Conservation (phyloP, 495 filamentous ascomycete species). For the Penicillium cosmopolitanum region DNA sequence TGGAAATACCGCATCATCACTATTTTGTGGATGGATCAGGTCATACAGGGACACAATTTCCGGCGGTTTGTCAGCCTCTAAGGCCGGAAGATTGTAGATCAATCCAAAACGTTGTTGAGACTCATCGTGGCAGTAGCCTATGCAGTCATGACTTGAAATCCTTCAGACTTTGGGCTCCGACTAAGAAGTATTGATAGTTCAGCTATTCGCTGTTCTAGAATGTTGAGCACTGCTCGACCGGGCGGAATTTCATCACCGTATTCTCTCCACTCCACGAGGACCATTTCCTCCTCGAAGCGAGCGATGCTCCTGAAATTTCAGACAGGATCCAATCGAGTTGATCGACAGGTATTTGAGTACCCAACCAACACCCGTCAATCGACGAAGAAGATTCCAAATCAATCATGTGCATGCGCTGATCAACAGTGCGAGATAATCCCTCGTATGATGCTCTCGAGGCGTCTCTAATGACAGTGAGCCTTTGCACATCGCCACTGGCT, state of each 20-base stretch:
- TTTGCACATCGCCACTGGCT: not conserved
- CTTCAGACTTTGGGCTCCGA: not conserved
- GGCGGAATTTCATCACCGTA: not conserved
- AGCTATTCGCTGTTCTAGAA: not conserved
- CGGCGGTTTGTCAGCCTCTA: not conserved
- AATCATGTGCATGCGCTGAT: not conserved
- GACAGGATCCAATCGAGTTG: not conserved
- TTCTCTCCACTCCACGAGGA: not conserved
- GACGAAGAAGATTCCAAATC: not conserved
- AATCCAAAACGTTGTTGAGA: not conserved
- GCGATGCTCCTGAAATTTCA: not conserved
- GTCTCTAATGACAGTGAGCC: not conserved
- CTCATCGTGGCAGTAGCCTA: not conserved
- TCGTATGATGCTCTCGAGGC: not conserved
- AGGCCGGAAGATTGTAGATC: not conserved
- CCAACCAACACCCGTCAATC: not conserved
- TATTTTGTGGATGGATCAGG: not conserved
- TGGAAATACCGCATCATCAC: not conserved
- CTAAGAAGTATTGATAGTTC: not conserved
- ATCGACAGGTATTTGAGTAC: not conserved
- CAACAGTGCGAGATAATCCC: not conserved
- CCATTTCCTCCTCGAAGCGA: not conserved
- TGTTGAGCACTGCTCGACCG: not conserved
- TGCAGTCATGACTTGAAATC: not conserved
- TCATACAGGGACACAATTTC: not conserved